Base-by-base conservation (phyloP, 2,329 filamentous ascomycete genomes). In the Ophidiomyces ophidiicola region DNA sequence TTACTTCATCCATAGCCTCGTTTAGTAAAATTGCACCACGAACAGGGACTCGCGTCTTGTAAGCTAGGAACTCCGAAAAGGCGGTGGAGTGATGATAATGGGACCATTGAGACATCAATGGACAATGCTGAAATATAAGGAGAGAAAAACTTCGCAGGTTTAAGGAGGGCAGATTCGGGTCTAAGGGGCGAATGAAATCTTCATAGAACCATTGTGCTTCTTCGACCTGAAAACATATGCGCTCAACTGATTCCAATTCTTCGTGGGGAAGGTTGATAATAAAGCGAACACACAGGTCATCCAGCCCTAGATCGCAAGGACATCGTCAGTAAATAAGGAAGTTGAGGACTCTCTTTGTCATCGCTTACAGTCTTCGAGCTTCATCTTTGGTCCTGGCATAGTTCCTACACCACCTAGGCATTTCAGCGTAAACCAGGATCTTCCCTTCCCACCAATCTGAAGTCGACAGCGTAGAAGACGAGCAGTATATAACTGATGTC, bases 131-230 rank as follows among this genome's bases (percentile, higher is more conserved):
- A 59, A 96, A 94, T 52, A 98, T 92, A 50, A 80, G 76, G 44
- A 93, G 70, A 52, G 83, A 88, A 62, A 98, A 98, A 36, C 72
- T 78, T 49, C 83, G 79, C 23, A 98, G 72, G 32, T 78, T 76
- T 70, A 96, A 80, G 40, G 82, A 86, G 3, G 90, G 90, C 7
- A 98, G 71, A 26, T 72, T 72, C 37, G 86, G 80, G 61, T 94
- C 82, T 47, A 90, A 70, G 26, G 88, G 87, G 33, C 90, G 83
- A 59, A 98, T 85, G 58, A 98, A 98, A 63, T 98, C 90, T 69
- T 98, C 90, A 74, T 98, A 98, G 64, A 93, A 98, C 90, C 90
- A 98, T 77, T 98, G 92, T 53, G 90, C 90, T 64, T 98, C 92
- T 63, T 98, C 90, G 51, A 98, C 82, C 64, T 96, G 87, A 61